Evolutionary conservation across 2,329 filamentous ascomycete genomes (phyloP), one percentile per base, ranked within the genome.

Genomic region (Apiospora malaysiana): DNA sequence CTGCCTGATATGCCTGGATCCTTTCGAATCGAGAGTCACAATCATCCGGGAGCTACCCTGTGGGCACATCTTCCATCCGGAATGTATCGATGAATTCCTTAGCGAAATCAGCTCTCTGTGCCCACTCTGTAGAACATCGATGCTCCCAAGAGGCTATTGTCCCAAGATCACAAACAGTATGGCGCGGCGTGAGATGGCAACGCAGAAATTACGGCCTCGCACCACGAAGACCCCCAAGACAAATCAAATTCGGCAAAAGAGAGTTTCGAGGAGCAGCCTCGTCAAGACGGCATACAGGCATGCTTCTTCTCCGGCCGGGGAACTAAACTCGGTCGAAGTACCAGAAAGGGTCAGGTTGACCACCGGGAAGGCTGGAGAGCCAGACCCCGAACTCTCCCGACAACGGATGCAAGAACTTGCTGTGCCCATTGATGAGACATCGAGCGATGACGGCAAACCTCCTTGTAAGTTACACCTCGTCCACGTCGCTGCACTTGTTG

Each of bases 51-150:
- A 98, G 81, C 85, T 98, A 2, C 90, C 94, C 0, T 99, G 96
- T 76, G 91, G 92, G 0, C 96, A 99, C 79, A 95, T 98, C 70
- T 99, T 95, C 81, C 95, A 99, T 75, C 92, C 93, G 0, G 92
- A 93, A 74, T 99, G 96, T 78, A 95, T 98, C 74, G 95, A 98
- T 78, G 88, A 91, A 27, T 97, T 96, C 76, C 85, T 98, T 16
- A 86, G 88, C 59, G 87, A 90, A 70, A 92, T 92, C 78, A 97
- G 93, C 78, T 97, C 93, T 23, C 86, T 98, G 1, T 99, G 96
- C 77, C 95, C 96, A 0, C 85, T 97, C 76, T 99, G 96, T 85
- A 98, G 97, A 80, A 89, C 91, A 72, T 93, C 89, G 68, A 93
- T 95, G 77, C 83, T 98, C 0, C 94, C 95, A 8, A 77, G 79